A percentile compares a stretch with the other conserved stretches of the same genome.
Evolutionary conservation across 73 alveolate genomes (phyloP).

Genomic region (Effrenium voratum): DNA sequence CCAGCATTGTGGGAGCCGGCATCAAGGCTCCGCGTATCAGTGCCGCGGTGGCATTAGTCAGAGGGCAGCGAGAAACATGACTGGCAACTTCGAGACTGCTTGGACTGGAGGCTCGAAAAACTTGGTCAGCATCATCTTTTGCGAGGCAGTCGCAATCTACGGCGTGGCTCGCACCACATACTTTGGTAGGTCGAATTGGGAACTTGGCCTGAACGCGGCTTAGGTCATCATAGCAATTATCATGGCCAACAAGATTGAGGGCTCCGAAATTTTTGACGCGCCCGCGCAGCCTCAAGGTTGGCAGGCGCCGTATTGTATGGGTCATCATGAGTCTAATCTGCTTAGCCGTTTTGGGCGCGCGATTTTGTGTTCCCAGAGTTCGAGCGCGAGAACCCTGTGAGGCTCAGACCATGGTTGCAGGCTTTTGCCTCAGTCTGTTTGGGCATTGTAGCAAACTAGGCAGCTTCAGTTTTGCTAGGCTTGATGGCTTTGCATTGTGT

Average conservation of each 20-base stretch:
- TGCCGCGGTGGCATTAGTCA: neutral
- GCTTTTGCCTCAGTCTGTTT: neutral
- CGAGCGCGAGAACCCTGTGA: neutral
- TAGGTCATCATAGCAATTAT: constrained; percentile 99
- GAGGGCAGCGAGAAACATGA: neutral
- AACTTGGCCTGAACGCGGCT: neutral
- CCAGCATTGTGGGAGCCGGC: constrained; percentile 99
- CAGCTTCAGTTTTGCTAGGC: neutral
- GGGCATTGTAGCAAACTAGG: neutral
- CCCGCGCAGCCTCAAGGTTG: constrained; percentile 93
- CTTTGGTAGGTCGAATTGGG: neutral
- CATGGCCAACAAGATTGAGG: constrained; percentile 97
- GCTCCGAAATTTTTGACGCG: constrained; percentile 83
- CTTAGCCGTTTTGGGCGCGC: too few species aligned
- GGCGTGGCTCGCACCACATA: constrained; percentile 95
- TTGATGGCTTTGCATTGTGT: neutral
- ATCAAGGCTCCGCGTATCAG: constrained; percentile 96
- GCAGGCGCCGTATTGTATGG: constrained; percentile 12
- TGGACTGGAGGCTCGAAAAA: constrained; percentile 97
- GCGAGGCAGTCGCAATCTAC: constrained; percentile 99
- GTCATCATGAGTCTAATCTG: neutral
- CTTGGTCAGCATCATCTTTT: constrained; percentile 98
- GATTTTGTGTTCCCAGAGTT: too few species aligned
- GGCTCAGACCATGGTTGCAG: constrained; percentile 88
- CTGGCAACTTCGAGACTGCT: neutral